Base-by-base conservation (phyloP, 441 rosid species). In the Euphorbia corollata region DNA sequence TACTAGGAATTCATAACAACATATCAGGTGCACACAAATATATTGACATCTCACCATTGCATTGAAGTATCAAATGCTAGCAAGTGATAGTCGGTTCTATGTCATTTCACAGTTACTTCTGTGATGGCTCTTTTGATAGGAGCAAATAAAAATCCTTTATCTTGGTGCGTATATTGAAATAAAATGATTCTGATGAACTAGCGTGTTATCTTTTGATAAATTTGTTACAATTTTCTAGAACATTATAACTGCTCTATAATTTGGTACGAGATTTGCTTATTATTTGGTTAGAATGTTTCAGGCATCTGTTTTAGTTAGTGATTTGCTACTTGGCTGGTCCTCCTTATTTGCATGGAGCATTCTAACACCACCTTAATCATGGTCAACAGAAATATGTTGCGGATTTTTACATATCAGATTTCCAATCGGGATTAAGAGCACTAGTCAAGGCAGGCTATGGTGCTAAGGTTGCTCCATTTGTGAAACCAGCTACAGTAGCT, bases 391-490 rank as follows among this genome's bases (percentile, higher is more conserved):
- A 75, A 72, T 85, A 86, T 16, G 89, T 89, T 54, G 87, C 96
- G 24, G 99, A 93, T 74, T 91, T 93, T 73, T 93, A 93, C 85
- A 74, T 93, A 67, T 93, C 99, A 22, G 99, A 93, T 80, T 91
- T 91, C 69, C 99, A 91, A 65, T 82, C 95, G 45, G 99, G 99
- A 59, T 76, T 93, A 62, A 79, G 99, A 67, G 99, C 99, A 39
- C 59, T 91, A 54, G 96, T 93, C 19, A 91, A 91, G 80, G 95
- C 96, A 6, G 99, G 99, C 23, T 87, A 86, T 73, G 97, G 99
- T 70, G 78, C 96, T 16, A 91, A 91, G 83, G 93, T 93, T 77
- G 80, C 96, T 71, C 89, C 95, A 34, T 89, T 91, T 68, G 91
- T 91, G 67, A 82, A 87, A 72, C 87, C 92, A 59, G 76, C 84